Percentiles rank a stretch among this genome's conserved stretches.
phyloP scores from a whole-genome alignment of 768 basidiomycete genomes.

The Scleroderma bovista region DNA sequence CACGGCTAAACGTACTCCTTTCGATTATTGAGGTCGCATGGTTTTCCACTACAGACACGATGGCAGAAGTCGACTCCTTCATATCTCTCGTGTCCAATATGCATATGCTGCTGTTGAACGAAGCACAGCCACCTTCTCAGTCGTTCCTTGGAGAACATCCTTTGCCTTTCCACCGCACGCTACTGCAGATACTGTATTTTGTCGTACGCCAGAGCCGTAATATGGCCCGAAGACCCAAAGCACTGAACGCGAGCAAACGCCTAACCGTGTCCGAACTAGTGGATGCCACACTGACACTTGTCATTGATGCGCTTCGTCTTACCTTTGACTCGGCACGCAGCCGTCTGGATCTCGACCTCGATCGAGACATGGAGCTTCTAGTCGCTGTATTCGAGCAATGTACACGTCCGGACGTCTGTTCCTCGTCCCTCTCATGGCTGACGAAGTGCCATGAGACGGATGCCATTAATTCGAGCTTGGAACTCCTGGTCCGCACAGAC shows the following conservation, averaged over 20 bases:
- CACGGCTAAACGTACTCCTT: slow-evolving; percentile 67
- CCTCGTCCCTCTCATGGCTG: slow-evolving; percentile 74
- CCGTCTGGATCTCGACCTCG: slow-evolving; percentile 56
- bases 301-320: slow-evolving; percentile 61
- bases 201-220: slow-evolving; percentile 59
- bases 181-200: slow-evolving; percentile 80
- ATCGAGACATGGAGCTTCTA: slow-evolving; percentile 76
- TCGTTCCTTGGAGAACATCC: slow-evolving; percentile 65
- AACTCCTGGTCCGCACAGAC: slow-evolving; percentile 64
- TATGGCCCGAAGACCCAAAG: slow-evolving; percentile 43
- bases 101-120: slow-evolving; percentile 62
- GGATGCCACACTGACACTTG: slow-evolving; percentile 56
- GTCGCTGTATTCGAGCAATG: slow-evolving; percentile 83
- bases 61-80: slow-evolving; percentile 53
- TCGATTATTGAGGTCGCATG: slow-evolving; percentile 76
- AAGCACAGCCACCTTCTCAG: slow-evolving; percentile 64
- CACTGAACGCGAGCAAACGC: slow-evolving; percentile 55
- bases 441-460: slow-evolving; percentile 75
- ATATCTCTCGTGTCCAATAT: slow-evolving; percentile 56
- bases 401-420: slow-evolving; percentile 59
- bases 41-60: slow-evolving; percentile 56
- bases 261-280: slow-evolving; percentile 54
- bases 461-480: slow-evolving; percentile 68
- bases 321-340: slow-evolving; percentile 61
- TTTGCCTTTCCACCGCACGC: slow-evolving; percentile 69